A percentile compares a stretch with the other conserved stretches of the same genome.
phyloP scores from a whole-genome alignment of 345 rosid genomes.

The Gossypium ekmanianum region DNA sequence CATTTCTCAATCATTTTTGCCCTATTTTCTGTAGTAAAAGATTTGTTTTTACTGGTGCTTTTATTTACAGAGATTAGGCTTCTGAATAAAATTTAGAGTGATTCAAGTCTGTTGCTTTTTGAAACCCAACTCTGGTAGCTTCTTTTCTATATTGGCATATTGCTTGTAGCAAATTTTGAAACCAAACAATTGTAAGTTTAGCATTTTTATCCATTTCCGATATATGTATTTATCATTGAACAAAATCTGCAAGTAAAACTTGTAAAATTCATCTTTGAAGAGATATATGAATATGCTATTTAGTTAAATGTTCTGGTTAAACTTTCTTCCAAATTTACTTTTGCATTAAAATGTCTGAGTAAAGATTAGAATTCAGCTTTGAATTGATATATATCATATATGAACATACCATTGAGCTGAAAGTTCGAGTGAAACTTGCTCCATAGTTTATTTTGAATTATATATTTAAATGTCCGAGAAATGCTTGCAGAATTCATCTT shows the following conservation, averaged over 20 bases:
- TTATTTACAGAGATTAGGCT: slow-evolving; percentile 2
- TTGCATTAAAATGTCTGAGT: background rate
- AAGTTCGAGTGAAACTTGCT: background rate
- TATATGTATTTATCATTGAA: background rate
- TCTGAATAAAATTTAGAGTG: background rate
- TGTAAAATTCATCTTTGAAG: slow-evolving; percentile 2
- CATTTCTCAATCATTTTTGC: background rate
- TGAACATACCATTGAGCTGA: background rate
- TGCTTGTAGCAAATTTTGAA: background rate
- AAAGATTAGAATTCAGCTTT: background rate
- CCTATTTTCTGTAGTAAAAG: background rate
- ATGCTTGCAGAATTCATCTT: background rate
- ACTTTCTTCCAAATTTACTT: background rate
- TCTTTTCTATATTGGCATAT: background rate
- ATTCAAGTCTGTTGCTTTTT: background rate
- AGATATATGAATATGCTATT: background rate
- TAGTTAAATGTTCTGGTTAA: background rate
- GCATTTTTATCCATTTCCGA: background rate
- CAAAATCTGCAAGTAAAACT: background rate
- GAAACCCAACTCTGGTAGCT: background rate
- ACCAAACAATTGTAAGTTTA: background rate
- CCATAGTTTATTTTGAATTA: background rate
- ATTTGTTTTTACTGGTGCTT: background rate
- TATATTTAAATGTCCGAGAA: background rate
- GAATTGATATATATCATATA: background rate